Evolutionary conservation across 106 monocot genomes (phyloP).

Genomic region (Dendrobium nobile): DNA sequence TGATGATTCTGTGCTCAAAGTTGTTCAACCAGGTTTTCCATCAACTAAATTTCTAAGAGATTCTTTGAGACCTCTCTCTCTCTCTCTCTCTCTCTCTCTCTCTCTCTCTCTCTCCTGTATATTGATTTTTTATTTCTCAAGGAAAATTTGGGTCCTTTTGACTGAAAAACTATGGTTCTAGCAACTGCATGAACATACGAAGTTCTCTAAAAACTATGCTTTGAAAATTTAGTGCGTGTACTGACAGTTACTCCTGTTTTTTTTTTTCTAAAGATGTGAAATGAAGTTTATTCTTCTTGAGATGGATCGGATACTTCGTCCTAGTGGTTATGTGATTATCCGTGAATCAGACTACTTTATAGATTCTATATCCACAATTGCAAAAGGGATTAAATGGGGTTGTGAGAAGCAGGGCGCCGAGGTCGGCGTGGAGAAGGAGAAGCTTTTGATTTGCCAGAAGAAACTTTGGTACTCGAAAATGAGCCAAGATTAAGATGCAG

Average conservation of each 20-base stretch:
- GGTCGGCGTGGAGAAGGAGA: slow-evolving; percentile 29
- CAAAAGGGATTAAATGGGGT: slow-evolving; percentile 28
- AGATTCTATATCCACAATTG: slow-evolving; percentile 25
- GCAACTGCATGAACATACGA: too few species aligned
- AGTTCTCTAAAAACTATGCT: too few species aligned
- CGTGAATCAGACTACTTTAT: slow-evolving; percentile 35
- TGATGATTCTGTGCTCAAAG: too few species aligned
- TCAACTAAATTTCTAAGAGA: too few species aligned
- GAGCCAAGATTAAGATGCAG: slow-evolving; percentile 14
- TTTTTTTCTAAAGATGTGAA: slow-evolving; percentile 23
- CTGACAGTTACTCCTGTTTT: neutral
- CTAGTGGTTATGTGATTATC: slow-evolving; percentile 26
- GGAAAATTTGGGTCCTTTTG: too few species aligned
- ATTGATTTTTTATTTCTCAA: too few species aligned
- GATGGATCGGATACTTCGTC: slow-evolving; percentile 41
- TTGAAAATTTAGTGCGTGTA: too few species aligned
- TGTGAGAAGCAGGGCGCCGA: slow-evolving; percentile 34
- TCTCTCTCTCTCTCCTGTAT: too few species aligned
- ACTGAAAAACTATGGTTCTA: too few species aligned
- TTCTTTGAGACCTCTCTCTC: too few species aligned
- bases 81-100: too few species aligned
- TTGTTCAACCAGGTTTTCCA: too few species aligned
- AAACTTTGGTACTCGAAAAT: slow-evolving; percentile 40
- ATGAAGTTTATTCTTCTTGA: slow-evolving; percentile 38
- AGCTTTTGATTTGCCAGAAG: slow-evolving; percentile 35